Percentiles rank a stretch among this genome's conserved stretches.
These are phyloP conservation scores for Hippophae tibetana DNA, from an alignment of 306 rosid genomes.

Conservation along the genomic window DNA sequence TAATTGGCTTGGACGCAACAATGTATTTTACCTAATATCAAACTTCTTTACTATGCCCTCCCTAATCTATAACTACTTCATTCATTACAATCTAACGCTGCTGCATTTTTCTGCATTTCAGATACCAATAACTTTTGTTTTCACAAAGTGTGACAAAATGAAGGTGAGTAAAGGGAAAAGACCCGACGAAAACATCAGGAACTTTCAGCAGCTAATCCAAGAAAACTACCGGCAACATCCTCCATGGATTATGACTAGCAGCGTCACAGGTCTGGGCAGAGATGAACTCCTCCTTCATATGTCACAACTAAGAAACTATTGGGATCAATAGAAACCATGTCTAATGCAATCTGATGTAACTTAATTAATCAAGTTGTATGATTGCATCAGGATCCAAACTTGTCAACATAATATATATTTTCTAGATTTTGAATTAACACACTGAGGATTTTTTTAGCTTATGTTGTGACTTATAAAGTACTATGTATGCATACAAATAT, in stretches of 20 bases:
- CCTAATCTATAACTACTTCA: not conserved
- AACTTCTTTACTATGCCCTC: not conserved
- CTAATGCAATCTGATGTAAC: not conserved
- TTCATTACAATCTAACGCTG: not conserved
- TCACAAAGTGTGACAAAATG: slow-evolving; percentile 85
- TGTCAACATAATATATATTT: not conserved
- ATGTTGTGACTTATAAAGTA: not conserved
- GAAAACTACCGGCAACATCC: slow-evolving; percentile 63
- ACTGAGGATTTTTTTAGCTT: too few relatives aligned
- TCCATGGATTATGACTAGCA: slow-evolving; percentile 94
- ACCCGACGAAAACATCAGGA: slow-evolving; percentile 71
- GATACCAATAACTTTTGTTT: slow-evolving; percentile 81
- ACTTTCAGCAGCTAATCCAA: slow-evolving; percentile 64
- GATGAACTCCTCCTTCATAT: slow-evolving; percentile 81
- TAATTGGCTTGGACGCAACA: slow-evolving; percentile 86
- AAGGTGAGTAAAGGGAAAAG: slow-evolving; percentile 62
- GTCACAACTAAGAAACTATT: slow-evolving; percentile 79
- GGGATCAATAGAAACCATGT: slow-evolving; percentile 47
- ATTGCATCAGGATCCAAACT: slow-evolving; percentile 3
- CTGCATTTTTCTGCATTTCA: slow-evolving; percentile 26
- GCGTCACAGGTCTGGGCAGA: slow-evolving; percentile 77
- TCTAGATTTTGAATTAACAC: not conserved
- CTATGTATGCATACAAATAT: not conserved
- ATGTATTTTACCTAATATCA: slow-evolving; percentile 31
- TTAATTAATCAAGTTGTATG: not conserved